Conservation (phyloP, 257 asterid genomes). For the Nicotiana noctiflora region DNA sequence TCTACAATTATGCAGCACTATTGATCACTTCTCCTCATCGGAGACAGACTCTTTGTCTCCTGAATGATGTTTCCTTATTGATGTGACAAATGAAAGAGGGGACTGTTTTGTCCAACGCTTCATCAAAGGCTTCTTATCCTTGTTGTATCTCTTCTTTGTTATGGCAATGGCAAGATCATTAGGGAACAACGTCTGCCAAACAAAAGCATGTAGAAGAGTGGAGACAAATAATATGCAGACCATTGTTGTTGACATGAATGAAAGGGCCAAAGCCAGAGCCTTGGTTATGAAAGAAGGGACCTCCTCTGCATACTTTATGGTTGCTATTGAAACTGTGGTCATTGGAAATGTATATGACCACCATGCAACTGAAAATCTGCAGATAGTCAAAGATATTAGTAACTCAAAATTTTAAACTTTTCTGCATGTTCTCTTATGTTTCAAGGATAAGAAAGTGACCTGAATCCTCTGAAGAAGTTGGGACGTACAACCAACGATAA, state of each 20-base stretch:
- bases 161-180: slow-evolving; percentile 95
- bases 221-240: slow-evolving; percentile 56
- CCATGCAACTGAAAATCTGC: slow-evolving; percentile 94
- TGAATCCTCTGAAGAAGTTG: slow-evolving; percentile 92
- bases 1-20: neutral
- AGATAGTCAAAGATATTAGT: neutral
- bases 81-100: slow-evolving; percentile 44
- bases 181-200: slow-evolving; percentile 75
- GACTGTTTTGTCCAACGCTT: slow-evolving; percentile 69
- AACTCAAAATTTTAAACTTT: neutral
- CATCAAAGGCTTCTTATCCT: slow-evolving; percentile 52
- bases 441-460: slow-evolving; percentile 24
- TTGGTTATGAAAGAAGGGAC: slow-evolving; percentile 51
- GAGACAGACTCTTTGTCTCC: slow-evolving; percentile 23
- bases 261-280: slow-evolving; percentile 55
- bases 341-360: slow-evolving; percentile 98
- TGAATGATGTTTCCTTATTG: slow-evolving; percentile 36
- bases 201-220: slow-evolving; percentile 74
- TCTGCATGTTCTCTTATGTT: neutral
- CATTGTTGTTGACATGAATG: slow-evolving; percentile 78
- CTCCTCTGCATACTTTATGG: slow-evolving; percentile 77
- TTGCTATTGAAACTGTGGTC: slow-evolving; percentile 91
- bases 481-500: slow-evolving; percentile 66
- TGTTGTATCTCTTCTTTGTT: slow-evolving; percentile 39
- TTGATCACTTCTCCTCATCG: slow-evolving; percentile 27